phyloP scores from a whole-genome alignment of 2,329 filamentous ascomycete species.

The Herpotrichia juniperi region DNA sequence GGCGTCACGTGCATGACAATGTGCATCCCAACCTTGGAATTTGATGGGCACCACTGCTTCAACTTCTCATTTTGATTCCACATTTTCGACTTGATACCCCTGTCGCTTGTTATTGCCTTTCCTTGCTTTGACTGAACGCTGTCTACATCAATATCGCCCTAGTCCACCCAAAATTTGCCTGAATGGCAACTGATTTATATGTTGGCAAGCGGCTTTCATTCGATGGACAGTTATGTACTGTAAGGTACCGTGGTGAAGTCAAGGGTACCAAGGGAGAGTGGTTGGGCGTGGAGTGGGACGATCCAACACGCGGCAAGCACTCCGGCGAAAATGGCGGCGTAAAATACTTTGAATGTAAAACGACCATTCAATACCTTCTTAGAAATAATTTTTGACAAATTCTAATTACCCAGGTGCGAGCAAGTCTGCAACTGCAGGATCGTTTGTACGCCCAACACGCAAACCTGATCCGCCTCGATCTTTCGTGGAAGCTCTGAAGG shows the following conservation, averaged over 20 bases:
- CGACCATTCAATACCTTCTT: neutral
- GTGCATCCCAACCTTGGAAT: no score
- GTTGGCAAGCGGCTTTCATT: conserved; percentile 82
- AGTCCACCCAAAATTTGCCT: conserved; percentile 1
- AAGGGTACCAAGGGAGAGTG: conserved; percentile 78
- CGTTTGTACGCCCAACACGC: conserved; percentile 82
- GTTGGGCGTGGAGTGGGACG: conserved; percentile 98
- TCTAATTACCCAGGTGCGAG: conserved; percentile 62
- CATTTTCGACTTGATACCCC: neutral
- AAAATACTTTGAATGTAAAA: conserved; percentile 81
- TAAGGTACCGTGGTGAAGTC: conserved; percentile 81
- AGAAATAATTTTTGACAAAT: neutral
- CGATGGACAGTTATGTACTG: conserved; percentile 77
- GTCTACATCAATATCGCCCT: neutral
- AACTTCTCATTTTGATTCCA: neutral
- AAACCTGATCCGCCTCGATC: conserved; percentile 70
- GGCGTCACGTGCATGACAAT: neutral
- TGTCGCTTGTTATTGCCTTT: neutral
- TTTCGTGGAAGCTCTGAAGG: conserved; percentile 79
- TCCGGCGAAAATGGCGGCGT: conserved; percentile 80
- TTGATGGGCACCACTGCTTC: neutral
- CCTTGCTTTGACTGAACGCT: neutral
- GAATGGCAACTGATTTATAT: conserved; percentile 46
- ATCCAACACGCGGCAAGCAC: conserved; percentile 84
- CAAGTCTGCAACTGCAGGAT: conserved; percentile 73